A percentile compares a stretch with the other conserved stretches of the same genome.
These are phyloP conservation scores for Ogataea salicorniae DNA, from an alignment of 805 yeast genomes.

Conservation along the genomic window DNA sequence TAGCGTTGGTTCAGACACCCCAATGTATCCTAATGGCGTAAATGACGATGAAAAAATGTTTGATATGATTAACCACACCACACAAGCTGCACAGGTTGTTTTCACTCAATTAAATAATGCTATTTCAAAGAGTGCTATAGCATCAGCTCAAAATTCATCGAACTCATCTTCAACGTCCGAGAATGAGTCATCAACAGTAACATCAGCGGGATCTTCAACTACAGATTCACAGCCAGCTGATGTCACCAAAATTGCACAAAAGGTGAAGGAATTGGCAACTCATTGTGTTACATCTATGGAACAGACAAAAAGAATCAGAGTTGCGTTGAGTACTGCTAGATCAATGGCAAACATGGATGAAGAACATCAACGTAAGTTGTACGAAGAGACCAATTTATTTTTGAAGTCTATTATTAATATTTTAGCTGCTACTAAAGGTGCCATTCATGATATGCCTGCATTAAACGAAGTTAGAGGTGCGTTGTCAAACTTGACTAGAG, in stretches of 20 bases:
- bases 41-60: conserved; percentile 27
- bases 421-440: conserved; percentile 73
- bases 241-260: conserved; percentile 40
- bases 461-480: conserved; percentile 76
- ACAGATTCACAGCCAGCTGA: not conserved
- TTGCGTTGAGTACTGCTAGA: conserved; percentile 46
- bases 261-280: conserved; percentile 70
- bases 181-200: not conserved
- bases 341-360: conserved; percentile 23
- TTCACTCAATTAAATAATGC: conserved; percentile 68
- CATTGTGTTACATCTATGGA: conserved; percentile 80
- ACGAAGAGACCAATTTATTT: conserved; percentile 82
- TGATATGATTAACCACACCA: conserved; percentile 26
- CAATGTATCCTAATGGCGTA: conserved; percentile 2
- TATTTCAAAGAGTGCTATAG: conserved; percentile 58
- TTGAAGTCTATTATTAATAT: conserved; percentile 80
- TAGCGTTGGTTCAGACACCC: conserved; percentile 9
- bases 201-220: not conserved
- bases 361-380: conserved; percentile 60
- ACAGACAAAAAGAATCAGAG: conserved; percentile 62
- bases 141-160: conserved; percentile 36
- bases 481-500: conserved; percentile 75
- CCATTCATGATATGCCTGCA: conserved; percentile 76
- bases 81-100: conserved; percentile 63
- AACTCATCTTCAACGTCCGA: conserved; percentile 17